phyloP scores from a whole-genome alignment of 1,139 yeast species.

The Candida mesenterica region DNA sequence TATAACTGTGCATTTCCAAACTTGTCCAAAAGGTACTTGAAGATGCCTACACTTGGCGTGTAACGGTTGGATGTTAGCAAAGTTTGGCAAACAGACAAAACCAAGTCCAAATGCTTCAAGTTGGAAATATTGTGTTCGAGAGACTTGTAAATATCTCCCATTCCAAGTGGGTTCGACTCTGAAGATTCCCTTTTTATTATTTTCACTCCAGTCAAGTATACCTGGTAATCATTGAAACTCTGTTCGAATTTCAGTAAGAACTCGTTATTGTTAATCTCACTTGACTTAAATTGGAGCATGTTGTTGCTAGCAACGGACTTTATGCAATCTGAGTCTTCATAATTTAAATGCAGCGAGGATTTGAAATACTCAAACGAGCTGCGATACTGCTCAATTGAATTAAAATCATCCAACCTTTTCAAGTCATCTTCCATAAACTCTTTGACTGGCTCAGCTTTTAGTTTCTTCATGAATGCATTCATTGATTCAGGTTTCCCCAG shows the following conservation, averaged over 20 bases:
- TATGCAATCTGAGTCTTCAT: conserved; percentile 27
- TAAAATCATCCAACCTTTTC: conserved; percentile 16
- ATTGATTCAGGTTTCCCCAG: conserved; percentile 17
- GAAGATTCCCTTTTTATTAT: conserved; percentile 3
- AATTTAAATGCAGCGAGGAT: conserved; percentile 34
- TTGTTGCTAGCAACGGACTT: conserved; percentile 16
- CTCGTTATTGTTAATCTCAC: conserved; percentile 18
- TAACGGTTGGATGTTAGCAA: conserved; percentile 18
- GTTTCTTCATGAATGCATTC: conserved; percentile 15
- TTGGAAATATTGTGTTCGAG: conserved; percentile 1
- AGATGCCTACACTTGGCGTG: conserved; percentile 27
- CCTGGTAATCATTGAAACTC: conserved; percentile 3
- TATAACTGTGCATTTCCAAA: conserved; percentile 22
- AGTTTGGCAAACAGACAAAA: conserved; percentile 17
- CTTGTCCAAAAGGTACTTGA: conserved; percentile 26
- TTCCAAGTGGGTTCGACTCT: neutral
- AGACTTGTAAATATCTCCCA: conserved; percentile 5
- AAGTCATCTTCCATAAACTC: conserved; percentile 15
- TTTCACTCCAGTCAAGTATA: conserved; percentile 1
- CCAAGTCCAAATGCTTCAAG: conserved; percentile 23
- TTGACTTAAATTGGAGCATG: conserved; percentile 18
- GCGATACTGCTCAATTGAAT: conserved; percentile 22
- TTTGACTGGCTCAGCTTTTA: conserved; percentile 14
- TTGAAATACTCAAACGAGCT: conserved; percentile 25
- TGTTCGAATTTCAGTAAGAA: conserved; percentile 18